Evolutionary conservation across 2,329 filamentous ascomycete species (phyloP).

Genomic region (Tolypocladium tropicale): DNA sequence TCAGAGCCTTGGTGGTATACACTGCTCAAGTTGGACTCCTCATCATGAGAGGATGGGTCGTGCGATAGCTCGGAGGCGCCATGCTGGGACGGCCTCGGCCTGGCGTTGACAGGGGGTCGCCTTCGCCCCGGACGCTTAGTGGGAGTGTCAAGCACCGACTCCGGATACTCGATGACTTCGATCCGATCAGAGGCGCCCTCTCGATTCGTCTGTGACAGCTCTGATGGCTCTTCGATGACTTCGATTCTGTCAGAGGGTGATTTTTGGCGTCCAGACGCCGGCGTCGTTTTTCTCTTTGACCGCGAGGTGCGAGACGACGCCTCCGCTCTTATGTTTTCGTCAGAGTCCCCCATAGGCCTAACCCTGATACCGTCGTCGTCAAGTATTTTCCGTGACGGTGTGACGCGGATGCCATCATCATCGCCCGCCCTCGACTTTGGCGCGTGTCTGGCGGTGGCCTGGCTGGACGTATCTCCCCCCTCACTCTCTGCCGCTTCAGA

Average conservation of each 20-base stretch:
- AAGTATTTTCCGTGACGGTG: slow-evolving; percentile 22
- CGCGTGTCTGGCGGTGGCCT: slow-evolving; percentile 15
- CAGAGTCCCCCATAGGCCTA: slow-evolving; percentile 16
- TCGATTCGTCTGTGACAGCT: slow-evolving; percentile 8
- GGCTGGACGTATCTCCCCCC: slow-evolving; percentile 14
- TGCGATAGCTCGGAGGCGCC: slow-evolving; percentile 13
- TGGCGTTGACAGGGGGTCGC: slow-evolving; percentile 14
- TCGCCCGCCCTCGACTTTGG: slow-evolving; percentile 12
- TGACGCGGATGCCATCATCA: slow-evolving; percentile 35
- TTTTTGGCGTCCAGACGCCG: slow-evolving; percentile 9
- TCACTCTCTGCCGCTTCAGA: slow-evolving; percentile 16
- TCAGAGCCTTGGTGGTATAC: slow-evolving; percentile 19
- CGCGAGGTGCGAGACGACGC: slow-evolving; percentile 13
- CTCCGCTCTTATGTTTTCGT: slow-evolving; percentile 1
- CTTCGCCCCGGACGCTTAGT: slow-evolving; percentile 22
- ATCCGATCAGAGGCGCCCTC: slow-evolving; percentile 13
- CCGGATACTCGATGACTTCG: slow-evolving; percentile 24
- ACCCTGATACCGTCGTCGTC: slow-evolving; percentile 20
- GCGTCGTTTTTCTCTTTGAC: slow-evolving; percentile 16
- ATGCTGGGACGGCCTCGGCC: slow-evolving; percentile 13
- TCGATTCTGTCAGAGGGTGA: slow-evolving; percentile 17
- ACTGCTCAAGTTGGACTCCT: slow-evolving; percentile 15
- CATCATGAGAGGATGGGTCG: slow-evolving; percentile 18
- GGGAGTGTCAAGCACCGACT: slow-evolving; percentile 27
- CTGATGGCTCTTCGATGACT: slow-evolving; percentile 12